These are phyloP conservation scores for Dorcoceras hygrometricum DNA, from an alignment of 257 asterid genomes.

Conservation along the genomic window DNA sequence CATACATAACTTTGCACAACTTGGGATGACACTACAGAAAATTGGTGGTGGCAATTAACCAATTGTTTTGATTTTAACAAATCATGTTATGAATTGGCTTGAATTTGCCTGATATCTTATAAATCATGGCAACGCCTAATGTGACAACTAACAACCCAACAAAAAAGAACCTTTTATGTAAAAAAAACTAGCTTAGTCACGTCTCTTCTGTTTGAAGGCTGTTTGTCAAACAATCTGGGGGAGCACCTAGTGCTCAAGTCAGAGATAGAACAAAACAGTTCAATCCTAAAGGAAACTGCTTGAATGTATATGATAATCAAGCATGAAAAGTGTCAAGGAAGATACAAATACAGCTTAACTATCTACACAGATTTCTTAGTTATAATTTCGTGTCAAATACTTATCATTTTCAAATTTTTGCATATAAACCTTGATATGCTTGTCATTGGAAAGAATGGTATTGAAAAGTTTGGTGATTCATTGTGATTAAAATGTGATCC, in stretches of 20 bases:
- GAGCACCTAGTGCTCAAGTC: background rate
- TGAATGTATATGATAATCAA: background rate
- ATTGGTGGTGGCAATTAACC: background rate
- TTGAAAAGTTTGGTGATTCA: background rate
- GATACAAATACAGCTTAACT: background rate
- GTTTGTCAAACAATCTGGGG: background rate
- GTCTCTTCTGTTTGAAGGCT: background rate
- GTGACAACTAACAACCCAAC: background rate
- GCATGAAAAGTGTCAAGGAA: background rate
- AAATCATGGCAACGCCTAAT: background rate
- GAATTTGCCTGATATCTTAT: background rate
- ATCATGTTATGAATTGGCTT: background rate
- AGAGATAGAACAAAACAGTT: background rate
- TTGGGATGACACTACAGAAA: background rate
- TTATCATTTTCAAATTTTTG: background rate
- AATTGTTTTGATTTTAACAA: background rate
- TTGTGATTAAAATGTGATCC: slow-evolving; percentile 7
- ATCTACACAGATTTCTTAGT: background rate
- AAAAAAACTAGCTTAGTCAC: background rate
- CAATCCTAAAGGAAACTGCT: background rate
- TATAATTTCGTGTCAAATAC: background rate
- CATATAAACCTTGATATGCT: background rate
- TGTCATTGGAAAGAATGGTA: background rate
- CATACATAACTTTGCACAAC: background rate
- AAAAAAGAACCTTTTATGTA: background rate